Base-by-base conservation (phyloP, 306 rosid species). In the Vachellia pachyceras region DNA sequence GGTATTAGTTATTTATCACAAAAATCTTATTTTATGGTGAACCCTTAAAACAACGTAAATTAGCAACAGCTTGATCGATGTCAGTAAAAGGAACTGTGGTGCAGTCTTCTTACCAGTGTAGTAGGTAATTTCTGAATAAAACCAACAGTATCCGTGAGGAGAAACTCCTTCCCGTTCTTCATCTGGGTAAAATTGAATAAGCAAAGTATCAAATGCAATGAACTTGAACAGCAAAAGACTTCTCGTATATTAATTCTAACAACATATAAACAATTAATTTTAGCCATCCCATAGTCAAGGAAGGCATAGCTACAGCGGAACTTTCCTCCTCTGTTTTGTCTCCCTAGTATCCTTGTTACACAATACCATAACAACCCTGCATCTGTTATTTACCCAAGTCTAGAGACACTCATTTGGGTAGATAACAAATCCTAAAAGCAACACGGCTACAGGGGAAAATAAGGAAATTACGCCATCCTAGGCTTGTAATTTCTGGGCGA, bases 101-200 rank as follows among this genome's bases (percentile, higher is more conserved):
- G 50, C 52, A 46, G 39, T 6, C 49, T 77, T 86, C 96, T 88
- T 85, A 96, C 99, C 83, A 96, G 87, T 50, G 91, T 91, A 69
- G 99, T 93, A 33, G 99, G 99, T 85, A 96, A 79, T 88, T 96
- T 96, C 85, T 93, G 99, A 83, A 96, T 93, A 90, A 96, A 96
- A 88, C 99, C 99, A 81, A 96, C 98, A 10, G 98, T 96, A 74
- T 93, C 98, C 5, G 94, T 92, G 61, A 93, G 92, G 66, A 96
- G 99, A 86, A 92, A 96, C 85, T 96, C 98, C 85, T 87, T 93
- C 86, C 98, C 97, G 55, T 91, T 90, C 90, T 92, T 93, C 91
- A 88, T 90, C 99, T 90, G 87, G 75, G 83, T 20, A 69, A 75
- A 76, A 79, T 88, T 80, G 63, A 60, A 79, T 22, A 35, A 83